phyloP scores from a whole-genome alignment of 2,329 filamentous ascomycete genomes.

The Penicillium sp. region DNA sequence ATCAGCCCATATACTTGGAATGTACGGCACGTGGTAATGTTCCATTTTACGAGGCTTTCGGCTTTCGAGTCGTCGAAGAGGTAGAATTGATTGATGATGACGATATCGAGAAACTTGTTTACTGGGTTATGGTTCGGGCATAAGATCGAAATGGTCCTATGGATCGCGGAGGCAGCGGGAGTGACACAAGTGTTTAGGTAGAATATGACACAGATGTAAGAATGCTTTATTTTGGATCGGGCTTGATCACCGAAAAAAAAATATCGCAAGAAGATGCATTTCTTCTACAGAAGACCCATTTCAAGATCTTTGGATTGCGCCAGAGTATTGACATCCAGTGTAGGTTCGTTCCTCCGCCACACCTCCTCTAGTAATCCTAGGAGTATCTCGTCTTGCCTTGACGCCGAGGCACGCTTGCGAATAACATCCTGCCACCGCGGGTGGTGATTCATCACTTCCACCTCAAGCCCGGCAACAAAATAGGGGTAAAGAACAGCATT shows the following conservation, averaged over 20 bases:
- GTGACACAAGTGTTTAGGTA: neutral
- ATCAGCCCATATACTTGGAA: slow-evolving; percentile 20
- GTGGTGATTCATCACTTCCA: slow-evolving; percentile 11
- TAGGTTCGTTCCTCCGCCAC: slow-evolving; percentile 18
- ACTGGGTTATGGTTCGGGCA: slow-evolving; percentile 24
- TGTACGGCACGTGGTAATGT: slow-evolving; percentile 23
- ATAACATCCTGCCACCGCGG: slow-evolving; percentile 20
- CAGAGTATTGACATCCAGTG: slow-evolving; percentile 20
- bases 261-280: neutral
- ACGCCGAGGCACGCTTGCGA: slow-evolving; percentile 3
- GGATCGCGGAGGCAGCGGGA: neutral
- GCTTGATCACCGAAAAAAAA: neutral
- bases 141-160: neutral
- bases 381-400: slow-evolving; percentile 12
- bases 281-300: slow-evolving; percentile 22
- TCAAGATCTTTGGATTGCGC: slow-evolving; percentile 23
- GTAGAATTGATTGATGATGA: slow-evolving; percentile 16
- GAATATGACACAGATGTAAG: neutral
- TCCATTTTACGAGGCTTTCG: slow-evolving; percentile 22
- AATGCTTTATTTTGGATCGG: neutral
- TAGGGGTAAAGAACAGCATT: slow-evolving; percentile 28
- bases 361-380: slow-evolving; percentile 25
- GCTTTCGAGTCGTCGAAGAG: slow-evolving; percentile 22
- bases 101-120: slow-evolving; percentile 13
- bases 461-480: slow-evolving; percentile 22